phyloP scores from a whole-genome alignment of 2,329 filamentous ascomycete genomes.

The Colletotrichum sp. region DNA sequence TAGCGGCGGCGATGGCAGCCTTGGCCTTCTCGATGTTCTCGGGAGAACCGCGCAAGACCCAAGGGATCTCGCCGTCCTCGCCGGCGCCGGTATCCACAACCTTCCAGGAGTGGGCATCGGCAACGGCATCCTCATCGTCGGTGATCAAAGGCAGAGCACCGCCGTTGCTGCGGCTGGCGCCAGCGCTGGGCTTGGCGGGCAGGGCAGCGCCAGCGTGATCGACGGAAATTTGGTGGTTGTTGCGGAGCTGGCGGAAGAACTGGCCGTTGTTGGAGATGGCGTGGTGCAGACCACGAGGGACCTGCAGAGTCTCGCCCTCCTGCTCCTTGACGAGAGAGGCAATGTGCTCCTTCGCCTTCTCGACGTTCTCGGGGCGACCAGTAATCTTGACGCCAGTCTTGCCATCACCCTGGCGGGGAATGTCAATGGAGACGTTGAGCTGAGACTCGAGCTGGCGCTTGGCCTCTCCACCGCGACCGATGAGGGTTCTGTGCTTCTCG shows the following conservation, averaged over 20 bases:
- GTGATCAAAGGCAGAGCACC: slow-evolving; percentile 87
- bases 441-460: slow-evolving; percentile 85
- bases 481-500: slow-evolving; percentile 89
- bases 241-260: slow-evolving; percentile 90
- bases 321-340: slow-evolving; percentile 80
- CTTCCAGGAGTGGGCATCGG: slow-evolving; percentile 82
- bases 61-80: slow-evolving; percentile 80
- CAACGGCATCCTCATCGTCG: slow-evolving; percentile 72
- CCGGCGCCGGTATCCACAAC: slow-evolving; percentile 68
- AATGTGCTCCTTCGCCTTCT: slow-evolving; percentile 88
- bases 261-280: slow-evolving; percentile 85
- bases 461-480: slow-evolving; percentile 88
- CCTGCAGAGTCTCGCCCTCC: slow-evolving; percentile 84
- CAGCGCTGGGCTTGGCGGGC: slow-evolving; percentile 68
- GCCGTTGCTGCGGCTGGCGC: slow-evolving; percentile 60
- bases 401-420: slow-evolving; percentile 86
- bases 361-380: slow-evolving; percentile 79
- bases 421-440: slow-evolving; percentile 86
- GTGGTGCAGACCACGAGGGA: slow-evolving; percentile 86
- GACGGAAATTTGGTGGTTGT: slow-evolving; percentile 86
- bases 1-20: slow-evolving; percentile 72
- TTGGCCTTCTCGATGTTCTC: slow-evolving; percentile 86
- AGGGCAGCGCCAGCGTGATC: slow-evolving; percentile 85
- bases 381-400: slow-evolving; percentile 86
- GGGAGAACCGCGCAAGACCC: slow-evolving; percentile 81